A percentile compares a stretch with the other conserved stretches of the same genome.
Evolutionary conservation across 192 early-diverging fungal genomes (phyloP).

Genomic region (Dissophora globulifera): DNA sequence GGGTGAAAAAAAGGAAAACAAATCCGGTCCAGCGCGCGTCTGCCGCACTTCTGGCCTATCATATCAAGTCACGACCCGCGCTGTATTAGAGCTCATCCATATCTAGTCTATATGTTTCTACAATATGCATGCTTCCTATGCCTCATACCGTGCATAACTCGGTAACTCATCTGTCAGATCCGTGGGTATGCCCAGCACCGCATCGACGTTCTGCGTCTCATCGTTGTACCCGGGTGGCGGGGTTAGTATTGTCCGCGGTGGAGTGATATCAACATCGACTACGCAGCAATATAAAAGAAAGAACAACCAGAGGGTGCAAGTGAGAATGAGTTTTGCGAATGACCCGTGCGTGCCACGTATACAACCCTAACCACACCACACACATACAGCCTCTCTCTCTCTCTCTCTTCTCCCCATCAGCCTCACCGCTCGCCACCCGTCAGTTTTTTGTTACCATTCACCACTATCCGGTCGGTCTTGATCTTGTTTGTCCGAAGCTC

Average conservation of each 20-base stretch:
- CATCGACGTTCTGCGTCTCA: not conserved
- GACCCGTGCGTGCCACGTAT: too few relatives aligned
- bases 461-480: conserved; percentile 2
- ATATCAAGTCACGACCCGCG: not conserved
- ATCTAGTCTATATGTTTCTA: not conserved
- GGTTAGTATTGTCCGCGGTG: not conserved
- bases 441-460: not conserved
- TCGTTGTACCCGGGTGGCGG: not conserved
- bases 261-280: conserved; percentile 3
- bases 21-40: not conserved
- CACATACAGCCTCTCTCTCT: too few relatives aligned
- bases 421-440: too few relatives aligned
- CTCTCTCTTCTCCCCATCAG: too few relatives aligned
- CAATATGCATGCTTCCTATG: too few relatives aligned
- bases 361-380: too few relatives aligned
- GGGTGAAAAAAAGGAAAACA: not conserved
- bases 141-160: conserved; percentile 10
- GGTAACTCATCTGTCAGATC: conserved; percentile 6
- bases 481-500: not conserved
- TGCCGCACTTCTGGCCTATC: not conserved
- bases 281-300: too few relatives aligned
- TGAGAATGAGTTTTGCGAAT: too few relatives aligned
- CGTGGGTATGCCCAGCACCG: not conserved
- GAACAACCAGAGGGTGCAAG: too few relatives aligned
- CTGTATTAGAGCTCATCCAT: not conserved